Conservation (phyloP, 2,329 filamentous ascomycete genomes). For the Colletotrichum acutatum region DNA sequence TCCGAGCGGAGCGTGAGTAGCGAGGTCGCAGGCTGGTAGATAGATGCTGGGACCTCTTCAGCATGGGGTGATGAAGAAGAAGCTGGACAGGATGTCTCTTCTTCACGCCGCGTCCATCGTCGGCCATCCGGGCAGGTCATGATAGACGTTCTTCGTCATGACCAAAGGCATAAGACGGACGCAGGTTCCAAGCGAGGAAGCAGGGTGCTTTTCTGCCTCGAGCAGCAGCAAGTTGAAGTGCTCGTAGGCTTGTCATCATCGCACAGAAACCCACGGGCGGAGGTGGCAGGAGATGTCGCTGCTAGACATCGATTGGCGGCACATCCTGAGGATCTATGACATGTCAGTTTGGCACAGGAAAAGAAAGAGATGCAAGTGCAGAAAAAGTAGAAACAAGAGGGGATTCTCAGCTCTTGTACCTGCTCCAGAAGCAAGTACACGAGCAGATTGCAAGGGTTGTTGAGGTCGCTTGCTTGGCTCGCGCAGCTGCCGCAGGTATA, state of each 20-base stretch:
- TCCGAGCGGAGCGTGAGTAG: background rate
- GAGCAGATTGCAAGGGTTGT: slow-evolving; percentile 8
- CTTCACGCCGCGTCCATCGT: background rate
- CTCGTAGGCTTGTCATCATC: slow-evolving; percentile 10
- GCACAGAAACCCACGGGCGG: slow-evolving; percentile 19
- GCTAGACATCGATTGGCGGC: slow-evolving; percentile 20
- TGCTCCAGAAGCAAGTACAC: background rate
- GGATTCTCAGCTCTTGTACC: background rate
- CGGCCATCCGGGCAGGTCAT: background rate
- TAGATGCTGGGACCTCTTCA: background rate
- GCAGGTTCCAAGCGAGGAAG: background rate
- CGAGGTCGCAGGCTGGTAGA: background rate
- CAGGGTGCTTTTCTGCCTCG: background rate
- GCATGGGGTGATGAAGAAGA: background rate
- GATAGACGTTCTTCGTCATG: background rate
- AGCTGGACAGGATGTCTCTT: background rate
- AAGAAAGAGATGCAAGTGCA: background rate
- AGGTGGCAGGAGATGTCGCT: slow-evolving; percentile 21
- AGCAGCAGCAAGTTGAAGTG: background rate
- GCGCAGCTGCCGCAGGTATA: slow-evolving; percentile 14
- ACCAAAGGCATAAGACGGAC: background rate
- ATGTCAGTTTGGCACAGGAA: background rate
- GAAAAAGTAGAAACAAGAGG: background rate
- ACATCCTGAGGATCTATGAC: background rate
- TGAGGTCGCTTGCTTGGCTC: slow-evolving; percentile 3